Evolutionary conservation across 1,139 yeast genomes (phyloP), one percentile per base, ranked within the genome.

Genomic region (Pichia norvegensis): DNA sequence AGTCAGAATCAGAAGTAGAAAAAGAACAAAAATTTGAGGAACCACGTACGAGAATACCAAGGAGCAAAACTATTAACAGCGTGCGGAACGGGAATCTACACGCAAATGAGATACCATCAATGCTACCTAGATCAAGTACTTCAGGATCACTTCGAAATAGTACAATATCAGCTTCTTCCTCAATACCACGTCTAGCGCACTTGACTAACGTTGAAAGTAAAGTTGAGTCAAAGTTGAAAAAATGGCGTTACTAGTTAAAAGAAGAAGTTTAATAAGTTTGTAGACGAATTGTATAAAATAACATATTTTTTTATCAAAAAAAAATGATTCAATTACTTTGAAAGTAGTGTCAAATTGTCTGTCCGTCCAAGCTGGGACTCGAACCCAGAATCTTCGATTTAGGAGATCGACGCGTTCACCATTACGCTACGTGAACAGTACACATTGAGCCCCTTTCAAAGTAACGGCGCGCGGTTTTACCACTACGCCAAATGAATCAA

Each of bases 371-470:
- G 51, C 49, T 48, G 51, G 51, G 51, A 48, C 51, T 48, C 47
- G 51, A 48, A 48, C 51, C 51, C 51, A 48, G 49, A 48, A 48
- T 48, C 51, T 48, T 48, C 51, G 42, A 48, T 48, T 48, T 48
- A 48, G 51, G 51, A 48, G 51, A 48, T 48, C 42, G 41, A 48
- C 51, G 51, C 51, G 51, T 48, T 48, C 51, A 48, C 51, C 51
- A 48, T 48, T 48, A 48, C 51, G 51, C 51, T 48, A 48, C 51
- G 47, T 43, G 51, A 41, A 48, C 51, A 8, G 35, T 31, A n/a
- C 11, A 16, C n/a, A 35, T 10, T 13, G 8, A 13, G 23, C 4
- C 37, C 23, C 22, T 10, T 13, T 4, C 23, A 27, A 27, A 2
- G 31, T 13, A 27, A 10, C 11, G 27, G 11, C 4, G 31, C 31